phyloP scores from a whole-genome alignment of 176 grass and related monocot species.

The Metroxylon sagu region DNA sequence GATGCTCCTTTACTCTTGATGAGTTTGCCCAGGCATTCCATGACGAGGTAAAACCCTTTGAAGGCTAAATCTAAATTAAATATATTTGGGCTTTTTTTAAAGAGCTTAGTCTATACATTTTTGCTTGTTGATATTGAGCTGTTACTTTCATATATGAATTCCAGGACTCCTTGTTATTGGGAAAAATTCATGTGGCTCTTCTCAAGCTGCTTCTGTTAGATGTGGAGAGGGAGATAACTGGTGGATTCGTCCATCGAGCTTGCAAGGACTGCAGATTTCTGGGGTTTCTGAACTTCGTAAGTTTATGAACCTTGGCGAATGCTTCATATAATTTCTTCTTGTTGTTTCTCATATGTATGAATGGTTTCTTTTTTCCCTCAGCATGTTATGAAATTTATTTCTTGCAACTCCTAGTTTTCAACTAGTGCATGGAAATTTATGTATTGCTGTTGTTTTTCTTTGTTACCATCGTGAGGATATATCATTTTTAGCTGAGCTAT shows the following conservation, averaged over 20 bases:
- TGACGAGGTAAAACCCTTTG: conserved; percentile 59
- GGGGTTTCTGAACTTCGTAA: conserved; percentile 84
- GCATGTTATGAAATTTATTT: no score
- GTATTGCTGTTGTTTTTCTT: no score
- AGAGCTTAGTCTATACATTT: no score
- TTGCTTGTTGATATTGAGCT: no score
- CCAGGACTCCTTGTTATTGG: conserved; percentile 76
- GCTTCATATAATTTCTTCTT: no score
- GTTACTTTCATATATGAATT: conserved; percentile 8
- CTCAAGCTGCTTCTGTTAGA: conserved; percentile 66
- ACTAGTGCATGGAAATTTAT: no score
- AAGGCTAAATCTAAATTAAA: not conserved
- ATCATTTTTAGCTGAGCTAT: no score
- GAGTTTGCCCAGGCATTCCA: conserved; percentile 90
- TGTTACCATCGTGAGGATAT: no score
- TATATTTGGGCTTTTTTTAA: no score
- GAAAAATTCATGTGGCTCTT: conserved; percentile 72
- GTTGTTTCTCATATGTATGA: no score
- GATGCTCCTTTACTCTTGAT: conserved; percentile 68
- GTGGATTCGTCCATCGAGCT: conserved; percentile 49
- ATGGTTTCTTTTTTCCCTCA: no score
- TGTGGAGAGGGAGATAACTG: conserved; percentile 33
- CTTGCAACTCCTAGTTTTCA: no score
- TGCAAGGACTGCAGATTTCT: conserved; percentile 75
- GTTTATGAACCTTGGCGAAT: conserved; percentile 16